Conservation (phyloP, 192 early-diverging fungal genomes). For the Thamnidium elegans region DNA sequence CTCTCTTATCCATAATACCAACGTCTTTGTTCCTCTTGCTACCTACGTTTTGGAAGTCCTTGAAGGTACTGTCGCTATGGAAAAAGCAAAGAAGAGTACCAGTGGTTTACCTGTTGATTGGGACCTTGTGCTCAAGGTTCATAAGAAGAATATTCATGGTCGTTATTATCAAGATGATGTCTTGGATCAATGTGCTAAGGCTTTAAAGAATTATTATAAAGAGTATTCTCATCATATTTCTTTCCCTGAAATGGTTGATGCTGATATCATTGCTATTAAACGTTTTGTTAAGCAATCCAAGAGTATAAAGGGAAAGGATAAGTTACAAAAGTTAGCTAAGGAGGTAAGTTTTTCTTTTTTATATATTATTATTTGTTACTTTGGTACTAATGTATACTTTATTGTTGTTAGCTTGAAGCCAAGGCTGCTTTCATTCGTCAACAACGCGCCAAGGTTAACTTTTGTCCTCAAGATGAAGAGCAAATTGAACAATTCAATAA, state of each 20-base stretch:
- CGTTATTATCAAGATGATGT: constrained; percentile 83
- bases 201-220: constrained; percentile 76
- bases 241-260: constrained; percentile 93
- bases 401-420: constrained; percentile 62
- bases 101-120: constrained; percentile 82
- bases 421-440: constrained; percentile 73
- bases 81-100: constrained; percentile 63
- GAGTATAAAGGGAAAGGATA: constrained; percentile 76
- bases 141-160: constrained; percentile 81
- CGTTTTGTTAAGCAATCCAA: constrained; percentile 80
- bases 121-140: constrained; percentile 71
- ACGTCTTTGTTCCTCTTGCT: constrained; percentile 81
- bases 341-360: constrained; percentile 58
- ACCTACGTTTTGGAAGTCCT: constrained; percentile 84
- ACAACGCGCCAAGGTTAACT: constrained; percentile 64
- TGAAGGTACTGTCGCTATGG: constrained; percentile 59
- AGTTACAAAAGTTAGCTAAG: constrained; percentile 78
- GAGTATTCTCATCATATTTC: constrained; percentile 74
- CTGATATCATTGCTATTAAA: constrained; percentile 80
- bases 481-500: constrained; percentile 5
- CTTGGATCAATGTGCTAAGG: constrained; percentile 71
- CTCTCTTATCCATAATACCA: constrained; percentile 67
- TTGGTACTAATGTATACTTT: background rate
- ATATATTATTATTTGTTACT: background rate
- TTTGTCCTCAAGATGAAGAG: constrained; percentile 23